phyloP scores from a whole-genome alignment of 2,329 filamentous ascomycete genomes.

The Xylaria sp. region DNA sequence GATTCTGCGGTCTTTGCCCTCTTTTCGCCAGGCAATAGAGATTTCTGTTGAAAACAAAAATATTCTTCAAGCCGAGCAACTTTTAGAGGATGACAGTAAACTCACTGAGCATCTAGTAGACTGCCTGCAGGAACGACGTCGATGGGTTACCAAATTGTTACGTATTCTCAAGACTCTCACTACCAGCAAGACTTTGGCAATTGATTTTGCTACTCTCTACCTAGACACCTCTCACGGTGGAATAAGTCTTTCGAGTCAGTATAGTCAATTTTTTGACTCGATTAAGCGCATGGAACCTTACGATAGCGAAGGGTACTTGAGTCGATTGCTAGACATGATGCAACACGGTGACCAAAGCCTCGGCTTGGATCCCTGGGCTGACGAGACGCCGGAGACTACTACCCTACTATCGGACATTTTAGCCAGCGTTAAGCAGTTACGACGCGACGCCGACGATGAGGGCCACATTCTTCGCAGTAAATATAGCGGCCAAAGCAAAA shows the following conservation, averaged over 20 bases:
- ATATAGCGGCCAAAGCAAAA: slow-evolving; percentile 76
- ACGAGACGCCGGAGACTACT: slow-evolving; percentile 50
- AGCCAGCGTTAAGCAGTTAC: slow-evolving; percentile 60
- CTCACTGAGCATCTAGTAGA: slow-evolving; percentile 57
- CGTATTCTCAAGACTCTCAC: slow-evolving; percentile 61
- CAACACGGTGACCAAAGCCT: slow-evolving; percentile 54
- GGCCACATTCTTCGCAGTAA: slow-evolving; percentile 73
- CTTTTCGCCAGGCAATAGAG: slow-evolving; percentile 71
- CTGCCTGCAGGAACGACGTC: slow-evolving; percentile 52
- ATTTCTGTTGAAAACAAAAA: slow-evolving; percentile 56
- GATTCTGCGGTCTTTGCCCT: slow-evolving; percentile 74
- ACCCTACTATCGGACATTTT: slow-evolving; percentile 55
- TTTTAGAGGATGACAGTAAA: slow-evolving; percentile 70
- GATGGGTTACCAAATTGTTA: slow-evolving; percentile 57
- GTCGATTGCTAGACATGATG: slow-evolving; percentile 55
- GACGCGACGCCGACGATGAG: slow-evolving; percentile 57
- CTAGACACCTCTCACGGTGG: slow-evolving; percentile 69
- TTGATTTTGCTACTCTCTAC: slow-evolving; percentile 67
- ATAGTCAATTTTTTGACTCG: slow-evolving; percentile 65
- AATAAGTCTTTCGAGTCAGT: slow-evolving; percentile 60
- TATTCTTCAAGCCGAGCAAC: slow-evolving; percentile 57
- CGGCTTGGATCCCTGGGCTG: slow-evolving; percentile 50
- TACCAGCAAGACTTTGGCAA: slow-evolving; percentile 46
- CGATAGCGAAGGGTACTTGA: slow-evolving; percentile 57
- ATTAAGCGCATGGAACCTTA: slow-evolving; percentile 70